A percentile compares a stretch with the other conserved stretches of the same genome.
Evolutionary conservation across 495 filamentous ascomycete species (phyloP).

Genomic region (Barbatosphaeria neglecta): DNA sequence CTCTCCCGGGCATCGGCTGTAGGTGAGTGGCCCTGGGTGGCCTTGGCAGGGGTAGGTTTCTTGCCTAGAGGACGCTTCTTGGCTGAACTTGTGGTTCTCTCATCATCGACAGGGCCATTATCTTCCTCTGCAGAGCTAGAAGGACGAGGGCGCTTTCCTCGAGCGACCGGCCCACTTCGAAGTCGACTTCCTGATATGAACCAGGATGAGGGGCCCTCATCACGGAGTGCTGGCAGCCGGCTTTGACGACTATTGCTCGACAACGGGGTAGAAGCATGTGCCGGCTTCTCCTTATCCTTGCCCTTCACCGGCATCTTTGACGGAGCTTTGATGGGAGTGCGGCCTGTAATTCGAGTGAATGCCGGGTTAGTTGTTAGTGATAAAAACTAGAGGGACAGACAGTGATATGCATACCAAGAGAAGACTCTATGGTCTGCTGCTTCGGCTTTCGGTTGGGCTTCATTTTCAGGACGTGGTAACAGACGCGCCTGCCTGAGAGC

Average conservation of each 20-base stretch:
- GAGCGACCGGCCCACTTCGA: neutral
- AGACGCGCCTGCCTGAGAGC: neutral
- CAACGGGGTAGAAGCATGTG: neutral
- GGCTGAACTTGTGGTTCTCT: neutral
- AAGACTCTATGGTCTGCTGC: neutral
- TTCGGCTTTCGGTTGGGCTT: neutral
- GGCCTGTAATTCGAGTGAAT: neutral
- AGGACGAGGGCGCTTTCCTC: neutral
- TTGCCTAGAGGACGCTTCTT: too few relatives aligned
- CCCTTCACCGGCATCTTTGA: neutral
- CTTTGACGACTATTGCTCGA: neutral
- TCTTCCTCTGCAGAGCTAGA: neutral
- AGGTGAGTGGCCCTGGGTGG: neutral
- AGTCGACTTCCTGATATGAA: neutral
- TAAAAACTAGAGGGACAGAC: neutral
- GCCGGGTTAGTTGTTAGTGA: neutral
- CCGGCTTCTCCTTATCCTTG: neutral
- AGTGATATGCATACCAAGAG: neutral
- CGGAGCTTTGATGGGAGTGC: neutral
- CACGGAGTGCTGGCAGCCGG: neutral
- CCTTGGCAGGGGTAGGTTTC: too few relatives aligned
- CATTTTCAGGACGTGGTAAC: neutral
- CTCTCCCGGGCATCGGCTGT: neutral
- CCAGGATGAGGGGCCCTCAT: neutral
- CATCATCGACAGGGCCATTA: neutral